Base-by-base conservation (phyloP, 2,329 filamentous ascomycete genomes). In the Aspergillus pseudotamarii region DNA sequence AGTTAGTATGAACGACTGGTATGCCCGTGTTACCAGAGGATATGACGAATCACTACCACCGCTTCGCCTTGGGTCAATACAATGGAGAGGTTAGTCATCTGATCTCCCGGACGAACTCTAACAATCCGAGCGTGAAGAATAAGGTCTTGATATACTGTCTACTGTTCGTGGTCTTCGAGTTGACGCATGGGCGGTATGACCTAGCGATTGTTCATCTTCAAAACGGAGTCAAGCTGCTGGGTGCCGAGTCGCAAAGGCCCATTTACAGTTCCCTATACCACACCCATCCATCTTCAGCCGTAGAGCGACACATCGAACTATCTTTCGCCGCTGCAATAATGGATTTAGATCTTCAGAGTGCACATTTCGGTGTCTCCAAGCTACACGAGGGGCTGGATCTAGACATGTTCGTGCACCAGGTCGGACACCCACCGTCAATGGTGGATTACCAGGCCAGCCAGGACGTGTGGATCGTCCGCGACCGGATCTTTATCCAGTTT, bases 71-170 rank as follows among this genome's bases (percentile, higher is more conserved):
- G 36, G 57, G 56, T 32, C 64, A 66, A 32, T 53, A 46, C 6
- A 32, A 21, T 2, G 36, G 62, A n/a, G 57, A 62, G 5, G 55
- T 58, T 19, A 19, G 12, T 19, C 30, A 58, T 38, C 57, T 66
- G 32, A 45, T 34, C 12, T 50, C 54, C 9, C 62, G 64, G 0
- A 48, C 41, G 11, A 26, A 41, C 6, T 66, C 64, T 4, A 51
- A 64, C 2, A 62, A 66, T 30, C 64, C 64, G 11, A 26, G 50
- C n/a, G 23, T 64, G 16, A 38, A 41, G 10, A 57, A 64, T 21
- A 51, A 62, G 16, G 57, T 50, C 21, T 43, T 66, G 28, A 4
- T 64, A 5, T 64, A 62, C 53, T 66, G 62, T 38, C 10, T 66
- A 34, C 30, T 66, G 11, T 66, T 62, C 54, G 46, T 62, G 1